Conservation (phyloP, 1,139 yeast species). For the Debaryomycetaceae sp. region DNA sequence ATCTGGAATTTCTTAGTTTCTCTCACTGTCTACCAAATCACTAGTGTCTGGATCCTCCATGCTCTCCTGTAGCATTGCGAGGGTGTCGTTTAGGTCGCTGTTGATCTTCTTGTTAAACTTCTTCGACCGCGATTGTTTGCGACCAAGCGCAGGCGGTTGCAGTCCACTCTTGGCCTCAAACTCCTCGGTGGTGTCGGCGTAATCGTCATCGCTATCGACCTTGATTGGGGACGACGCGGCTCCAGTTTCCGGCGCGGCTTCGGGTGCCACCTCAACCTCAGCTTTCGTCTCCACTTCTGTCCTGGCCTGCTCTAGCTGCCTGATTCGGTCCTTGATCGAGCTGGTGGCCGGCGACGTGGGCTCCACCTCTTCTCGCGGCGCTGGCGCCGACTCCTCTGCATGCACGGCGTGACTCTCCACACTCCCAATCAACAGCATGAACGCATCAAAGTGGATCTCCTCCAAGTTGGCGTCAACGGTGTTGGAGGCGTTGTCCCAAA, state of each 20-base stretch:
- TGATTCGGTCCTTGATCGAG: constrained; percentile 4
- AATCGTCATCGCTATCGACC: too few relatives aligned
- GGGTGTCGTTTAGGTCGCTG: constrained; percentile 33
- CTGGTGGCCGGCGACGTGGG: not conserved
- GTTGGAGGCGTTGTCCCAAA: constrained; percentile 45
- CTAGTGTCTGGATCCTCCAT: constrained; percentile 13
- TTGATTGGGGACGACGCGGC: constrained; percentile 15
- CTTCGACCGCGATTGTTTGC: constrained; percentile 14
- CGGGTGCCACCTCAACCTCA: constrained; percentile 5
- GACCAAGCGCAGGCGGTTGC: constrained; percentile 2
- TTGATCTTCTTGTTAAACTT: constrained; percentile 27
- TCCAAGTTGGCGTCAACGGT: constrained; percentile 27
- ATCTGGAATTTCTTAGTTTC: too few relatives aligned
- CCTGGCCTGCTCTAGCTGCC: not conserved
- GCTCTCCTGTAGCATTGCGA: constrained; percentile 40
- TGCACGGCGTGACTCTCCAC: constrained; percentile 1
- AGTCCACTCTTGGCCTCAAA: not conserved
- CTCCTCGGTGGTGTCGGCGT: constrained; percentile 3
- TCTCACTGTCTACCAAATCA: too few relatives aligned
- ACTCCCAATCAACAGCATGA: constrained; percentile 9
- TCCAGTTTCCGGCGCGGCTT: constrained; percentile 14
- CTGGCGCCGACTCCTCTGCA: not conserved
- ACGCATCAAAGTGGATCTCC: constrained; percentile 22
- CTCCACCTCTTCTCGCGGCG: not conserved
- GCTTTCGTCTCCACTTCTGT: not conserved